Percentiles rank a stretch among this genome's conserved stretches.
Evolutionary conservation across 495 filamentous ascomycete genomes (phyloP).

Genomic region (Acidiella bohemica): DNA sequence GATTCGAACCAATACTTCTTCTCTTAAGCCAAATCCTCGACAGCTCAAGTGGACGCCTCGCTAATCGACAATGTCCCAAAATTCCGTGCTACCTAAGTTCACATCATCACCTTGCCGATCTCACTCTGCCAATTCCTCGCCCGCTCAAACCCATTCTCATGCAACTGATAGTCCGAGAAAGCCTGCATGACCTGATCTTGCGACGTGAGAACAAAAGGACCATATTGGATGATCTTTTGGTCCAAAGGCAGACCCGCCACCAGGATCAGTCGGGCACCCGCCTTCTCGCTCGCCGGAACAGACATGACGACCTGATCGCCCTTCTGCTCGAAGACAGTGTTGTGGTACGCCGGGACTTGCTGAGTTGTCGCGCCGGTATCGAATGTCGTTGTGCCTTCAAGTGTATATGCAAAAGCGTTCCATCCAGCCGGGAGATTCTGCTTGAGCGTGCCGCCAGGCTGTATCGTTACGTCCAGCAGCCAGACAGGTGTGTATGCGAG

Average conservation of each 20-base stretch:
- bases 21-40: no score
- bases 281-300: conserved; percentile 53
- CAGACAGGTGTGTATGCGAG: conserved; percentile 92
- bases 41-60: no score
- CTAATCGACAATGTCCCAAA: conserved; percentile 1
- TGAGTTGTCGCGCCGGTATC: conserved; percentile 43
- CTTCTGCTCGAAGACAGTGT: conserved; percentile 72
- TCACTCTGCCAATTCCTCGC: conserved; percentile 74
- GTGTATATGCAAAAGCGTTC: conserved; percentile 81
- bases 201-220: conserved; percentile 76
- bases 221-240: conserved; percentile 91
- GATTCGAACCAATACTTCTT: no score
- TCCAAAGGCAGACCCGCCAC: conserved; percentile 77
- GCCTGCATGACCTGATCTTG: conserved; percentile 84
- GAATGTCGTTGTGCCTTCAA: conserved; percentile 58
- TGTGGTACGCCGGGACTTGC: conserved; percentile 60
- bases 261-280: conserved; percentile 57
- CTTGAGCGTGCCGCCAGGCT: conserved; percentile 58
- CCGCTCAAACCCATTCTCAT: conserved; percentile 82
- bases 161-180: conserved; percentile 72
- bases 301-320: conserved; percentile 61
- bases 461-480: conserved; percentile 74
- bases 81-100: neutral
- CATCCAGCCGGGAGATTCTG: conserved; percentile 69
- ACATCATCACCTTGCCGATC: conserved; percentile 74